Percentiles rank a stretch among this genome's conserved stretches.
Conservation (phyloP, 2,329 filamentous ascomycete genomes). For the Aspergillus pseudoterreus region DNA sequence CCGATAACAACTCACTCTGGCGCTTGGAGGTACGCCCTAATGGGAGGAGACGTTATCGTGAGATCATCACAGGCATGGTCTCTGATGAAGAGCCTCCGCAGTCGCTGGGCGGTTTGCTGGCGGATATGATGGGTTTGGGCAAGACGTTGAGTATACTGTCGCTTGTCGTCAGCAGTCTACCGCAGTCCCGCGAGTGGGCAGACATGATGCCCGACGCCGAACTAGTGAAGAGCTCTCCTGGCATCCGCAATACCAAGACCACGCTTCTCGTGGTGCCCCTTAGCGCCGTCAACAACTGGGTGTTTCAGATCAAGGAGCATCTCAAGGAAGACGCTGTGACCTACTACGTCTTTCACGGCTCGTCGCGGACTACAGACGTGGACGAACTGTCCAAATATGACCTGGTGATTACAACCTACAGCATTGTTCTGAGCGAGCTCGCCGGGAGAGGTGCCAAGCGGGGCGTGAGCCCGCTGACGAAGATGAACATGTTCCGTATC, state of each 20-base stretch:
- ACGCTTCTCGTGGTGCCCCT: conserved; percentile 86
- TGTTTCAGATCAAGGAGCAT: conserved; percentile 84
- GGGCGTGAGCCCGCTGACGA: conserved; percentile 61
- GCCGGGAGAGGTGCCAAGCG: conserved; percentile 61
- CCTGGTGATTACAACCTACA: conserved; percentile 88
- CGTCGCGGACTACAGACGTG: conserved; percentile 66
- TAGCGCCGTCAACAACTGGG: conserved; percentile 92
- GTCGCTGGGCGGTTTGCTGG: conserved; percentile 69
- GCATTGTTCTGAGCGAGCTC: conserved; percentile 78
- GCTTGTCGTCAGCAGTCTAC: conserved; percentile 64
- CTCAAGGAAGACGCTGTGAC: conserved; percentile 61
- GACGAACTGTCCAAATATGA: conserved; percentile 69
- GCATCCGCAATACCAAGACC: conserved; percentile 64
- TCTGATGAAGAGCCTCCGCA: conserved; percentile 60
- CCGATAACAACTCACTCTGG: conserved; percentile 73
- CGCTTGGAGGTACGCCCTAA: conserved; percentile 55
- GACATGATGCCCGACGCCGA: conserved; percentile 46
- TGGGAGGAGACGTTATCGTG: conserved; percentile 65
- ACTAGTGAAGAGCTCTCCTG: conserved; percentile 27
- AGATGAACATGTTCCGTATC: conserved; percentile 88
- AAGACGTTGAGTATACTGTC: conserved; percentile 84
- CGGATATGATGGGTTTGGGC: conserved; percentile 86
- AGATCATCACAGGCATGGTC: conserved; percentile 77
- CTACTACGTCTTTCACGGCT: conserved; percentile 84
- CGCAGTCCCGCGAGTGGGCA: conserved; percentile 62